These are phyloP conservation scores for Raddia guianensis DNA, from an alignment of 176 grass and related monocot species.

Conservation along the genomic window DNA sequence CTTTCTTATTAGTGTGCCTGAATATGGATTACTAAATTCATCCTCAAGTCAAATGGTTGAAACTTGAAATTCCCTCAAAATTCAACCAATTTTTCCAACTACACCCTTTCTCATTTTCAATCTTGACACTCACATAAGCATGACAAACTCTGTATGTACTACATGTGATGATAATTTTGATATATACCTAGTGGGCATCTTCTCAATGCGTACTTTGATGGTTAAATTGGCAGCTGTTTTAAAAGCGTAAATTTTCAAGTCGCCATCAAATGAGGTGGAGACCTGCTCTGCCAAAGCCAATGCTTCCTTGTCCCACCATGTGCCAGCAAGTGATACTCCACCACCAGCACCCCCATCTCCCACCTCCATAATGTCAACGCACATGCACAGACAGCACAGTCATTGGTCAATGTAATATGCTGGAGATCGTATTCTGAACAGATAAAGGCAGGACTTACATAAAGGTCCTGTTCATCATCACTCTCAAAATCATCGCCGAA, in stretches of 20 bases:
- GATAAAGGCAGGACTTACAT: conserved; percentile 41
- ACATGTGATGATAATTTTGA: conserved; percentile 4
- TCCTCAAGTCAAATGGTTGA: background rate
- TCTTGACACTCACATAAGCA: conserved; percentile 1
- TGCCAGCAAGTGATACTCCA: conserved; percentile 77
- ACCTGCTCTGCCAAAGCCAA: conserved; percentile 80
- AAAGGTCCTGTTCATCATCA: conserved; percentile 60
- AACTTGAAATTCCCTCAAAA: background rate
- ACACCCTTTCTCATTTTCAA: conserved; percentile 11
- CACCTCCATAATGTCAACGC: conserved; percentile 49
- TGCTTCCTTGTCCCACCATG: conserved; percentile 89
- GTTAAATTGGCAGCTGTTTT: conserved; percentile 65
- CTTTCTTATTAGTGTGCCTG: background rate
- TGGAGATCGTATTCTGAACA: conserved; percentile 12
- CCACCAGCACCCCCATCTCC: conserved; percentile 94
- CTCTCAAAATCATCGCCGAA: conserved; percentile 59
- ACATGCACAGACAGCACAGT: conserved; percentile 14
- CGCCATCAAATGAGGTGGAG: conserved; percentile 55
- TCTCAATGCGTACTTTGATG: conserved; percentile 85
- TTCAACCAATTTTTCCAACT: background rate
- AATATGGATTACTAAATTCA: background rate
- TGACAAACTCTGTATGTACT: conserved; percentile 1
- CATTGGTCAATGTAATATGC: conserved; percentile 16
- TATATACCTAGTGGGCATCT: conserved; percentile 82
- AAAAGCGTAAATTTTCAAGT: conserved; percentile 94